These are phyloP conservation scores for Hypseocharis bilobata DNA, from an alignment of 441 rosid species.

Conservation along the genomic window DNA sequence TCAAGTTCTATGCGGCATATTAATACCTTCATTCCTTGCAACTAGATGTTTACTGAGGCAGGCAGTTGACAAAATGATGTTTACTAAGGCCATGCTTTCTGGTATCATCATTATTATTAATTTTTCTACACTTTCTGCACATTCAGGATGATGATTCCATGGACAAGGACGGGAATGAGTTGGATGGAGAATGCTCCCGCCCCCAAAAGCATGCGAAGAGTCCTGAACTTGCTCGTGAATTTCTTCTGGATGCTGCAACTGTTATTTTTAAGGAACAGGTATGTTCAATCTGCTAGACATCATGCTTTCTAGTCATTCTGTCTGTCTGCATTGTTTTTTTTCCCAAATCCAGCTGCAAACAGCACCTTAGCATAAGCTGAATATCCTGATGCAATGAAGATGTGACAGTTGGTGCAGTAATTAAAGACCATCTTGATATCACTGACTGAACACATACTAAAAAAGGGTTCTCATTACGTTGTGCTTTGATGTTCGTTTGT, in stretches of 20 bases:
- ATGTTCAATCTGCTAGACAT: constrained; percentile 22
- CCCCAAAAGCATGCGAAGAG: constrained; percentile 98
- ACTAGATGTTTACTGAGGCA: background rate
- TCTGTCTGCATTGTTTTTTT: too few species aligned
- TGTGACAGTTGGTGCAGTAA: too few species aligned
- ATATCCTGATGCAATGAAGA: too few species aligned
- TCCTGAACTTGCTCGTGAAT: constrained; percentile 98
- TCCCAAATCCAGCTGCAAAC: too few species aligned
- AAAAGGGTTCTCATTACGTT: too few species aligned
- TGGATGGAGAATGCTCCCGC: constrained; percentile 91
- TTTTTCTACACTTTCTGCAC: constrained; percentile 3
- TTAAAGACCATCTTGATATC: too few species aligned
- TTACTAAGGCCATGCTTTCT: background rate
- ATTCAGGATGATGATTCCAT: constrained; percentile 84
- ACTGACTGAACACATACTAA: too few species aligned
- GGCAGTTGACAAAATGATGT: background rate
- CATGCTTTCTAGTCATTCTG: constrained; percentile 16
- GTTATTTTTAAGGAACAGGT: constrained; percentile 95
- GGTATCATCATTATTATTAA: background rate
- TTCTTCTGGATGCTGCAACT: constrained; percentile 89
- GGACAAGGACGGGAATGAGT: constrained; percentile 88
- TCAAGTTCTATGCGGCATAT: constrained; percentile 17
- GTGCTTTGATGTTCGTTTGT: too few species aligned
- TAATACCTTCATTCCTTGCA: constrained; percentile 4
- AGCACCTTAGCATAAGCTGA: too few species aligned